Evolutionary conservation across 2,329 filamentous ascomycete genomes (phyloP).

Genomic region (Colletotrichum melonis): DNA sequence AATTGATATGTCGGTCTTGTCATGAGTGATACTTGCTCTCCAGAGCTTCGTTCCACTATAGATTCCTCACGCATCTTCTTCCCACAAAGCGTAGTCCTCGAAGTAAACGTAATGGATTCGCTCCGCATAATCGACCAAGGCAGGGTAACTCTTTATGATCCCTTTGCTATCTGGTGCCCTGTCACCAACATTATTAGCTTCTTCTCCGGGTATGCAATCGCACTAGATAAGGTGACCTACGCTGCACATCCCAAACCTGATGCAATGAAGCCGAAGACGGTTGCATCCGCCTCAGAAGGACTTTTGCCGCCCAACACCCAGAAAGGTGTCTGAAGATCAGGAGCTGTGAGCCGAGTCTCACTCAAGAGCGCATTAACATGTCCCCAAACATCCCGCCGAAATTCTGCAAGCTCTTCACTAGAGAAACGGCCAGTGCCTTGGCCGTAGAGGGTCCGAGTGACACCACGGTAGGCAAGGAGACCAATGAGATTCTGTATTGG

Average conservation of each 20-base stretch:
- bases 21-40: background rate
- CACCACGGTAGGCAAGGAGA: conserved; percentile 57
- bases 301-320: conserved; percentile 65
- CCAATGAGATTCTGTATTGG: conserved; percentile 64
- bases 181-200: background rate
- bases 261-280: conserved; percentile 67
- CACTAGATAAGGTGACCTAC: conserved; percentile 53
- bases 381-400: conserved; percentile 65
- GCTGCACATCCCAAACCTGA: conserved; percentile 63
- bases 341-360: conserved; percentile 43
- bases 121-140: background rate
- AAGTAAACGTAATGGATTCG: background rate
- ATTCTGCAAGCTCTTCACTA: conserved; percentile 57
- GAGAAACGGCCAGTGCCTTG: conserved; percentile 67
- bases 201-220: background rate
- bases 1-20: background rate
- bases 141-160: background rate
- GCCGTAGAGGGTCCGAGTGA: conserved; percentile 58
- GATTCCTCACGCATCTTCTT: background rate
- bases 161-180: background rate
- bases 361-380: conserved; percentile 58
- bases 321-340: conserved; percentile 53
- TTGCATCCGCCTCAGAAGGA: conserved; percentile 68
- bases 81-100: background rate
- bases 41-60: background rate